Evolutionary conservation across 148 eudicot genomes (phyloP), one percentile per base, ranked within the genome.

Genomic region (Fagopyrum tataricum): DNA sequence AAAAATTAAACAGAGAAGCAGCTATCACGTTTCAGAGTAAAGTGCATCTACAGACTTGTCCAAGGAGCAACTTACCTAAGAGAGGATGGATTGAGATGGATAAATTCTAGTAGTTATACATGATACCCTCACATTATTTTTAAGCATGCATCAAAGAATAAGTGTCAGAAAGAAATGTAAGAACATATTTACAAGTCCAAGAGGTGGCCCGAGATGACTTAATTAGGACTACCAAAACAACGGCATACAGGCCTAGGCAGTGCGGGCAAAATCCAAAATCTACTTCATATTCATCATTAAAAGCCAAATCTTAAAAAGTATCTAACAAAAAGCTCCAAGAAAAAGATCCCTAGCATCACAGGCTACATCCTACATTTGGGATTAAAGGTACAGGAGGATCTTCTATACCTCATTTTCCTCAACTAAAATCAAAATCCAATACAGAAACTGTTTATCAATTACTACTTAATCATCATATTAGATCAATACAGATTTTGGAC

Each of bases 341-440:
- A 14, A 64, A 9, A 14, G 37, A 1, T 61, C 14, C 37, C 40
- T 24, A 24, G 23, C 5, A 7, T 61, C 67, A 26, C 5, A 9
- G 12, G 41, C 67, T 61, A 58, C 67, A 61, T 4, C 13, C 67
- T 13, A 11, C 20, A 55, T 61, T 61, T 7, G 5, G 67, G n/a
- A n/a, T 55, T 18, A 18, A 55, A 55, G 61, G 61, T 55, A 55
- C 61, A 55, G 61, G 61, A n/a, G 61, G 23, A 55, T 55, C 24
- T 6, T 18, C 61, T 10, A 61, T 11, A 31, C 67, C 67, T 26
- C 6, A 61, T 26, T 61, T 61, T 7, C 9, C 67, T 26, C 67
- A 26, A 11, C 67, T 61, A 24, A 61, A 11, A 61, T 23, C 42
- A 61, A 55, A 20, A 18, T 55, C 61, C 12, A 55, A 55, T 15